Evolutionary conservation across 2,329 filamentous ascomycete species (phyloP).

Genomic region (Parascedosporium putredinis): DNA sequence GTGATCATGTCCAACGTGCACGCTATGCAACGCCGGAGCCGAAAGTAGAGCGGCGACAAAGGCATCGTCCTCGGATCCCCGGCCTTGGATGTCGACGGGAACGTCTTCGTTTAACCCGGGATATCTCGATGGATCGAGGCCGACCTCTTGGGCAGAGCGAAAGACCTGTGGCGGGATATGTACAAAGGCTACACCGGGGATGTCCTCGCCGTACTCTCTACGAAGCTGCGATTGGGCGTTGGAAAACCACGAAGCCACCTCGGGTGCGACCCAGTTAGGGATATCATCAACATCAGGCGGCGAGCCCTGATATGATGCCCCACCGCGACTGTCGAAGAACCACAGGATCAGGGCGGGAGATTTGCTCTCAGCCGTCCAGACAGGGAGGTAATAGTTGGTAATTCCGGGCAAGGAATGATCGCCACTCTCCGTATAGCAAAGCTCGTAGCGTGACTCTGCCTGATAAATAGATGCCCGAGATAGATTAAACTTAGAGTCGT

Average conservation of each 20-base stretch:
- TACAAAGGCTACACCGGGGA: constrained; percentile 38
- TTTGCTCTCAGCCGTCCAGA: constrained; percentile 12
- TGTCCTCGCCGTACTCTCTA: constrained; percentile 16
- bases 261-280: constrained; percentile 32
- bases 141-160: constrained; percentile 13
- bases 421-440: constrained; percentile 11
- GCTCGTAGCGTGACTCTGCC: constrained; percentile 21
- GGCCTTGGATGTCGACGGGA: constrained; percentile 19
- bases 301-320: constrained; percentile 33
- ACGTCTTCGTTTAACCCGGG: constrained; percentile 18
- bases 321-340: constrained; percentile 62
- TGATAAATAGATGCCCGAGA: constrained; percentile 29
- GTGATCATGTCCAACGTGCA: constrained; percentile 50
- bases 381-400: constrained; percentile 37
- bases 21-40: constrained; percentile 33
- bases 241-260: constrained; percentile 35
- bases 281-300: constrained; percentile 16
- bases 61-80: constrained; percentile 23
- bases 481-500: constrained; percentile 52
- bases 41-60: constrained; percentile 42
- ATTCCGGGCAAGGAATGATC: constrained; percentile 19
- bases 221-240: constrained; percentile 20
- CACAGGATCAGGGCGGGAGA: constrained; percentile 44
- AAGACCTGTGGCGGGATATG: constrained; percentile 32
- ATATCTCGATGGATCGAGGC: constrained; percentile 24